Percentiles rank a stretch among this genome's conserved stretches.
These are phyloP conservation scores for Pyricularia pennisetigena DNA, from an alignment of 2,329 filamentous ascomycete genomes.

Conservation along the genomic window DNA sequence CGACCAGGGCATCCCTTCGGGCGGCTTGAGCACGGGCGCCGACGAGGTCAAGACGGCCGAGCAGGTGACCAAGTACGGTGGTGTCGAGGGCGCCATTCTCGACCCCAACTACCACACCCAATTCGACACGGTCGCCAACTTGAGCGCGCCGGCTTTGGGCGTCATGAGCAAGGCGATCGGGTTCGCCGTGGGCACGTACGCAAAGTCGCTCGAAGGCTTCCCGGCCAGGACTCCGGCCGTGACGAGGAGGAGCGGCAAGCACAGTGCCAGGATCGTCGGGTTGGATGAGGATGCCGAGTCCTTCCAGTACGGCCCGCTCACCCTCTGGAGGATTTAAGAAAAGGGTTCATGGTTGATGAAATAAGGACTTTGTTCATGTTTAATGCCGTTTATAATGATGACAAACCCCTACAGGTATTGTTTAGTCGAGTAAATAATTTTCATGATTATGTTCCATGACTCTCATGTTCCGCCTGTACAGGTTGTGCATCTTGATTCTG, in stretches of 20 bases:
- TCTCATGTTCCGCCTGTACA: no score
- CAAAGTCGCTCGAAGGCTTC: constrained; percentile 27
- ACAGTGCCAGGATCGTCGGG: neutral
- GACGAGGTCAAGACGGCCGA: constrained; percentile 42
- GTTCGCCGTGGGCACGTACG: constrained; percentile 39
- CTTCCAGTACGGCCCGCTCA: neutral
- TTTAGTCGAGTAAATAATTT: neutral
- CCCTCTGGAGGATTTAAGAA: neutral
- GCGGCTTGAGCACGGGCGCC: constrained; percentile 53
- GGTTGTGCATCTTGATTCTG: no score
- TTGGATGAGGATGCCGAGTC: neutral
- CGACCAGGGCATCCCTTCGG: constrained; percentile 51
- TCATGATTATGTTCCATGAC: no score
- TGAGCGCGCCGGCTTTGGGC: constrained; percentile 42
- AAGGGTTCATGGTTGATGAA: neutral
- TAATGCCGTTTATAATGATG: neutral
- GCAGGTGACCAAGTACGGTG: constrained; percentile 51
- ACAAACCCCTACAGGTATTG: neutral
- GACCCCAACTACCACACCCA: constrained; percentile 35
- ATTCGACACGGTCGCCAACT: constrained; percentile 38
- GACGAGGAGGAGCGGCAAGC: neutral
- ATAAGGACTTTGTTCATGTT: neutral
- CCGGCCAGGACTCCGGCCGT: neutral
- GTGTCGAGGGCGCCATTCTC: constrained; percentile 40
- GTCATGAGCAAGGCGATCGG: constrained; percentile 46